Evolutionary conservation across 2,329 filamentous ascomycete species (phyloP).

Genomic region (Microascus cirrosus): DNA sequence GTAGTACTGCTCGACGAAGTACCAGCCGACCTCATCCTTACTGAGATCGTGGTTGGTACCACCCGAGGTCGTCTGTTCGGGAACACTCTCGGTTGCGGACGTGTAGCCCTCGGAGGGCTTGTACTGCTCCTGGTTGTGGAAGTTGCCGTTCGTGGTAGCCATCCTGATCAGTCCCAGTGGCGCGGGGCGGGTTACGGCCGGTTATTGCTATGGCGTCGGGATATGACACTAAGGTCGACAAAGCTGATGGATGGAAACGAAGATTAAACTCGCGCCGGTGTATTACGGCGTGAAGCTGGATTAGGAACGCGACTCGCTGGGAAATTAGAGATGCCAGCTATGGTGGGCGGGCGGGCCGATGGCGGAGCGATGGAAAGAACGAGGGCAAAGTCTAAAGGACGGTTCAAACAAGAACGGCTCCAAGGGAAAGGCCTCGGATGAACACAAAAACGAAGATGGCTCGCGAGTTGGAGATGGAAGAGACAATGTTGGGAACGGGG

Average conservation of each 20-base stretch:
- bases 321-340: background rate
- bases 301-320: background rate
- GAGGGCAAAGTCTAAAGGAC: background rate
- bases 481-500: background rate
- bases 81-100: slow-evolving; percentile 13
- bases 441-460: slow-evolving; percentile 1
- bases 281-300: background rate
- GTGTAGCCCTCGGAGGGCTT: slow-evolving; percentile 17
- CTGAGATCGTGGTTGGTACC: slow-evolving; percentile 35
- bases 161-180: slow-evolving; percentile 1
- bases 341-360: background rate
- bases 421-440: background rate
- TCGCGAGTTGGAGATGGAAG: slow-evolving; percentile 1
- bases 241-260: background rate
- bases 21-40: slow-evolving; percentile 98
- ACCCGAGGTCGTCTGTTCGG: slow-evolving; percentile 16
- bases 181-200: background rate
- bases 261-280: background rate
- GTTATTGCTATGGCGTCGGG: background rate
- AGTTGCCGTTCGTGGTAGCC: slow-evolving; percentile 39
- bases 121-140: slow-evolving; percentile 32
- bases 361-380: background rate
- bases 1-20: slow-evolving; percentile 99
- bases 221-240: background rate
- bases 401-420: background rate